phyloP scores from a whole-genome alignment of 2,329 filamentous ascomycete species.

The Cyphellophora attinorum region DNA sequence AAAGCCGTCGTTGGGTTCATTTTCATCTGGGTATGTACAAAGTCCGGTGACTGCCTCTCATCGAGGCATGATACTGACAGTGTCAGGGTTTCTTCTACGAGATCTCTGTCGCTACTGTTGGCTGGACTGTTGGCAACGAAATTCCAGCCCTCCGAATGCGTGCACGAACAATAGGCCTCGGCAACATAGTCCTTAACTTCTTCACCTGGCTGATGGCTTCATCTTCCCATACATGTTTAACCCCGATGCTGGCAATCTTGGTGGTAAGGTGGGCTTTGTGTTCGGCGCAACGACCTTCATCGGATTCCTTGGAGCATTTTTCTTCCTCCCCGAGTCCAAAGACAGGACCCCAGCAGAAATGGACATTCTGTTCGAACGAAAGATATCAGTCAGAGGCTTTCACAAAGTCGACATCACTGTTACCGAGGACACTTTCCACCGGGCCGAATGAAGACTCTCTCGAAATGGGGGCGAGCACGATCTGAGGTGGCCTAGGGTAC shows the following conservation, averaged over 20 bases:
- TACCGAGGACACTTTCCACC: no score
- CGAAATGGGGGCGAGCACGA: no score
- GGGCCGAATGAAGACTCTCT: no score
- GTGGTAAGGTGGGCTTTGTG: conserved; percentile 23
- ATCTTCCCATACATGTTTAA: conserved; percentile 27
- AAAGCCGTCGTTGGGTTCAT: no score
- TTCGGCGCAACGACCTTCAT: conserved; percentile 20
- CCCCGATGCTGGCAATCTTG: conserved; percentile 19
- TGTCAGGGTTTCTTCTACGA: conserved; percentile 31
- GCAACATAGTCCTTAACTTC: conserved; percentile 29
- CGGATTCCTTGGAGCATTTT: conserved; percentile 17
- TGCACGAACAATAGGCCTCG: conserved; percentile 35
- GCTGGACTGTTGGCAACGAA: conserved; percentile 39
- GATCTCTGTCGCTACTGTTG: conserved; percentile 30
- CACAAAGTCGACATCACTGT: no score
- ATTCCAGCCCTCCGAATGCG: conserved; percentile 32
- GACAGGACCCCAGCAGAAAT: conserved; percentile 23
- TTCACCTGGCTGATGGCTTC: conserved; percentile 29
- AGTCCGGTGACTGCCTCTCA: no score
- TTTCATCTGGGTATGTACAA: no score
- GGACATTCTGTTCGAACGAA: conserved; percentile 24
- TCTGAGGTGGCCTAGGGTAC: no score
- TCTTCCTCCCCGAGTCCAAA: conserved; percentile 20
- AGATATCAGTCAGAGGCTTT: conserved; percentile 16
- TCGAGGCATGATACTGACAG: conserved; percentile 26